Evolutionary conservation across 2,329 filamentous ascomycete genomes (phyloP).

Genomic region (Sporothrix schenckii): DNA sequence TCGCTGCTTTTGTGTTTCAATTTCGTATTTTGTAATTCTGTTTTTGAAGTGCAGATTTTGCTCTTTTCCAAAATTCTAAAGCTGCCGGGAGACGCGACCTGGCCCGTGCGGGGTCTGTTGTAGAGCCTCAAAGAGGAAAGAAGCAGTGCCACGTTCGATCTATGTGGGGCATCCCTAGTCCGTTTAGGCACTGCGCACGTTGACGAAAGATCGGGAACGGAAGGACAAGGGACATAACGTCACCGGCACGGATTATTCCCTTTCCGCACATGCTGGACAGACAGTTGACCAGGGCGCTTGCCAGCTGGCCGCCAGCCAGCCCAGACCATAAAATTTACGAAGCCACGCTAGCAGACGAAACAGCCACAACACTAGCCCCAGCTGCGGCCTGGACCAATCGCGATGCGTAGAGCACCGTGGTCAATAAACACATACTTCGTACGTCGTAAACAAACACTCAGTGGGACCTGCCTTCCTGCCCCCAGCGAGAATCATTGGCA

Average conservation of each 20-base stretch:
- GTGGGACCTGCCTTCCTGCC: not conserved
- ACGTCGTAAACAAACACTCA: slow-evolving; percentile 11
- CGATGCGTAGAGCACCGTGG: not conserved
- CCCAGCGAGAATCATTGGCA: slow-evolving; percentile 18
- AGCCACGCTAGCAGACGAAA: not conserved
- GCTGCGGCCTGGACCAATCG: not conserved
- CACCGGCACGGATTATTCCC: slow-evolving; percentile 36
- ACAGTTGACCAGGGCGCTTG: not conserved
- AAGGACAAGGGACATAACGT: slow-evolving; percentile 28
- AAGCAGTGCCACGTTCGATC: not conserved
- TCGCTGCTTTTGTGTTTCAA: not conserved
- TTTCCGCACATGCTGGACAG: slow-evolving; percentile 28
- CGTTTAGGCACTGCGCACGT: slow-evolving; percentile 22
- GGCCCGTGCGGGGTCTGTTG: slow-evolving; percentile 30
- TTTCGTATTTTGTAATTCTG: not conserved
- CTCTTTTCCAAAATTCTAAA: not conserved
- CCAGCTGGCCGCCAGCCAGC: slow-evolving; percentile 18
- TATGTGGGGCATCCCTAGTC: slow-evolving; percentile 20
- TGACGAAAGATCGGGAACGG: slow-evolving; percentile 27
- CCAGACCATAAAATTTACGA: not conserved
- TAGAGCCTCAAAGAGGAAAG: slow-evolving; percentile 23
- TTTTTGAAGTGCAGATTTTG: not conserved
- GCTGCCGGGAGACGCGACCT: slow-evolving; percentile 35
- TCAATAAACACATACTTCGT: slow-evolving; percentile 4
- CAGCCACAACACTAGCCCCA: slow-evolving; percentile 6